Evolutionary conservation across 768 basidiomycete species (phyloP).

Genomic region (Termitomyces bulborhizus): DNA sequence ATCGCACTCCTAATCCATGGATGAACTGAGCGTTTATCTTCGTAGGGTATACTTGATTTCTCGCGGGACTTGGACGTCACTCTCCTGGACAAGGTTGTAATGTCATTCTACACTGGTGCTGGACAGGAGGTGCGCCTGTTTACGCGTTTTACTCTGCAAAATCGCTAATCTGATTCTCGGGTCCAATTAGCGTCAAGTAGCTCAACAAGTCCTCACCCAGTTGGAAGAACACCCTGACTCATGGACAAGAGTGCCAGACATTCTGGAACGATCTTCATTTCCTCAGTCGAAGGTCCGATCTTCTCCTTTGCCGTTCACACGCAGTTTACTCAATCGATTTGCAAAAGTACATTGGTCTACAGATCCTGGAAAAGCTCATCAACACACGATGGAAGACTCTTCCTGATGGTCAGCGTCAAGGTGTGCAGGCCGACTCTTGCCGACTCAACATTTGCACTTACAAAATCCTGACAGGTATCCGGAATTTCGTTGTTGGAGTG

Average conservation of each 20-base stretch:
- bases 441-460: background rate
- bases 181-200: slow-evolving; percentile 76
- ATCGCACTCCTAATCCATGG: slow-evolving; percentile 8
- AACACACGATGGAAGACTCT: slow-evolving; percentile 93
- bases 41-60: slow-evolving; percentile 87
- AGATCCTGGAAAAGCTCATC: slow-evolving; percentile 95
- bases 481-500: slow-evolving; percentile 92
- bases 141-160: slow-evolving; percentile 7
- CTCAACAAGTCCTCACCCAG: slow-evolving; percentile 91
- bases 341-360: slow-evolving; percentile 86
- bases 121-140: slow-evolving; percentile 54
- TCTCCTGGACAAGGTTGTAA: slow-evolving; percentile 90
- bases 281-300: slow-evolving; percentile 74
- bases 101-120: slow-evolving; percentile 81
- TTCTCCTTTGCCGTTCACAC: slow-evolving; percentile 1
- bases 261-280: slow-evolving; percentile 79
- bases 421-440: slow-evolving; percentile 27
- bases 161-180: slow-evolving; percentile 20
- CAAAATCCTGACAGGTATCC: slow-evolving; percentile 55
- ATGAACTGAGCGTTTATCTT: slow-evolving; percentile 16
- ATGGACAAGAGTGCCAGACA: slow-evolving; percentile 95
- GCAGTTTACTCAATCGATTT: background rate
- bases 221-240: slow-evolving; percentile 95
- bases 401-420: slow-evolving; percentile 90
- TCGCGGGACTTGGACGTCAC: slow-evolving; percentile 88